Percentiles rank a stretch among this genome's conserved stretches.
phyloP scores from a whole-genome alignment of 495 filamentous ascomycete species.

The Trichoderma orchidacearum region DNA sequence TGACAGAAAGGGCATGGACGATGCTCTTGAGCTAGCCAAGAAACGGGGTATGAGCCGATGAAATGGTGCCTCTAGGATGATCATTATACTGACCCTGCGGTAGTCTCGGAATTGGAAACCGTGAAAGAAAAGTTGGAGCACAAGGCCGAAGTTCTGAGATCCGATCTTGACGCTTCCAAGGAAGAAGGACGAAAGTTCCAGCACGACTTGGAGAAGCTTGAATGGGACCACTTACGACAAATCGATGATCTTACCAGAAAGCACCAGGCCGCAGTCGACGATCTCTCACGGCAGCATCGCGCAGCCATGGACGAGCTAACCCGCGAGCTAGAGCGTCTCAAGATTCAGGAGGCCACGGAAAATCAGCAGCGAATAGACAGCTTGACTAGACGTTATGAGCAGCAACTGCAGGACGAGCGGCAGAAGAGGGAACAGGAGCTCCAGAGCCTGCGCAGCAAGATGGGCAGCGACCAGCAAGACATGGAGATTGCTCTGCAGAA shows the following conservation, averaged over 20 bases:
- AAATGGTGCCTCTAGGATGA: neutral
- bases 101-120: constrained; percentile 56
- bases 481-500: constrained; percentile 46
- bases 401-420: constrained; percentile 46
- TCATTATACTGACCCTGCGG: neutral
- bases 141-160: constrained; percentile 39
- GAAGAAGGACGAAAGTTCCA: constrained; percentile 16
- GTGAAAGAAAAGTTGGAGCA: constrained; percentile 42
- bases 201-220: constrained; percentile 14
- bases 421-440: constrained; percentile 46
- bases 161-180: constrained; percentile 45
- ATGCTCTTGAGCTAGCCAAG: constrained; percentile 57
- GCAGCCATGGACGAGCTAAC: constrained; percentile 21
- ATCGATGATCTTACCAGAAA: constrained; percentile 22
- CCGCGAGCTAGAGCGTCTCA: constrained; percentile 19
- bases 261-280: constrained; percentile 25
- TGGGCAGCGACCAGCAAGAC: constrained; percentile 49
- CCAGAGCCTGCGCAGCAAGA: constrained; percentile 45
- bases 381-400: constrained; percentile 16
- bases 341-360: constrained; percentile 12
- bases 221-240: constrained; percentile 22
- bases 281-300: constrained; percentile 18
- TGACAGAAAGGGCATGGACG: constrained; percentile 50
- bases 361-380: constrained; percentile 34
- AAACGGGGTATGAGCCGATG: constrained; percentile 46